Evolutionary conservation across 2,329 filamentous ascomycete genomes (phyloP).

Genomic region (Cladophialophora exuberans): DNA sequence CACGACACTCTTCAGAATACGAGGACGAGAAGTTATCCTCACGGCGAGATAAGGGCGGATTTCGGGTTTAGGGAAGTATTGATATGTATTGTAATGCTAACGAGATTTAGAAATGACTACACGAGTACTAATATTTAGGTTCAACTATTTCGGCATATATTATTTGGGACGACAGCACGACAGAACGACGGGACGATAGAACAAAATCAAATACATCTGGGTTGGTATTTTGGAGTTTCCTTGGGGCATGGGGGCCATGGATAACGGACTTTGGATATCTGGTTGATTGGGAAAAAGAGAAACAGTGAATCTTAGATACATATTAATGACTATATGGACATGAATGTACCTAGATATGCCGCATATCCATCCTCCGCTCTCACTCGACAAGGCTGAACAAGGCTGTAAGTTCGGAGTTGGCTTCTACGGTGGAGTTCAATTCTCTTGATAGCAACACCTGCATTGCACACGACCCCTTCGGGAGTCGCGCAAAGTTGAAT

Average conservation of each 20-base stretch:
- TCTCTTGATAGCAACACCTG: neutral
- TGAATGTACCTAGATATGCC: no score
- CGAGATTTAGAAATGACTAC: neutral
- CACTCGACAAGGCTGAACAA: neutral
- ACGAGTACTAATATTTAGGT: conserved; percentile 13
- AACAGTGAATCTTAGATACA: neutral
- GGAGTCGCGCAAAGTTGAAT: no score
- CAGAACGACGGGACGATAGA: conserved; percentile 1
- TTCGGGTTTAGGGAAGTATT: conserved; percentile 11
- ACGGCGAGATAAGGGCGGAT: conserved; percentile 4
- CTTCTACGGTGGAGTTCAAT: neutral
- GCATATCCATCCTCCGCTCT: no score
- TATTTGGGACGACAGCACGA: neutral
- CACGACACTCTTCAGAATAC: conserved; percentile 24
- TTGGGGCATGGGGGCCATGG: neutral
- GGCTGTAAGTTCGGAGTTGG: neutral
- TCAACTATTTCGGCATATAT: neutral
- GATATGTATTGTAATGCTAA: conserved; percentile 5
- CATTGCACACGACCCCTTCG: no score
- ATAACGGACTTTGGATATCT: neutral
- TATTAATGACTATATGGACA: no score
- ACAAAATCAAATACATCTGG: no score
- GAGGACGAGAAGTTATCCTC: conserved; percentile 22
- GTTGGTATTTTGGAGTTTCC: no score
- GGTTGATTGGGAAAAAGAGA: neutral